These are phyloP conservation scores for Heterobasidion occidentale DNA, from an alignment of 1,284 basidiomycete species.

Conservation along the genomic window DNA sequence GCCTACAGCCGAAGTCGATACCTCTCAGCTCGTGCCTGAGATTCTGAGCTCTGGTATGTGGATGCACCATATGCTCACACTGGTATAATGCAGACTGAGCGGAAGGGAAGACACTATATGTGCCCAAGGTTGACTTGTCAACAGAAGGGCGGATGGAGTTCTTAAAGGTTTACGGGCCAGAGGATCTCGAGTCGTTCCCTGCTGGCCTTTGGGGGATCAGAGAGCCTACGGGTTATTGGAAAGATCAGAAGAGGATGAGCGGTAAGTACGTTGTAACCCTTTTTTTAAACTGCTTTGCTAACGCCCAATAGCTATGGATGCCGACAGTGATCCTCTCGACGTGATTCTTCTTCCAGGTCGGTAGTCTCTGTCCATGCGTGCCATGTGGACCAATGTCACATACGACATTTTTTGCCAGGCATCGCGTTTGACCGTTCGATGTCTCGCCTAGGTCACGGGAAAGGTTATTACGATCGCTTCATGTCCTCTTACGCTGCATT, in stretches of 20 bases:
- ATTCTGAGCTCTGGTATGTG: slow-evolving; percentile 40
- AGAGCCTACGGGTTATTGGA: slow-evolving; percentile 47
- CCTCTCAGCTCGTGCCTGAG: slow-evolving; percentile 37
- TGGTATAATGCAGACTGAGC: too few relatives aligned
- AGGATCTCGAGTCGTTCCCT: slow-evolving; percentile 51
- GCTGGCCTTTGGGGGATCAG: slow-evolving; percentile 66
- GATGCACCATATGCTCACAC: neutral
- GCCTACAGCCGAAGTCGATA: slow-evolving; percentile 64
- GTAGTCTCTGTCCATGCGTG: neutral
- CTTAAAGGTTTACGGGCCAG: slow-evolving; percentile 45
- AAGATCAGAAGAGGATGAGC: slow-evolving; percentile 34
- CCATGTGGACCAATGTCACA: neutral
- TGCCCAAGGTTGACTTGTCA: slow-evolving; percentile 52
- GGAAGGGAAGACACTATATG: slow-evolving; percentile 33
- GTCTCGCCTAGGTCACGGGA: slow-evolving; percentile 70
- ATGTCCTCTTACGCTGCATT: slow-evolving; percentile 43
- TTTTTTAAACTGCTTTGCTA: neutral
- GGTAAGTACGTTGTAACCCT: slow-evolving; percentile 31
- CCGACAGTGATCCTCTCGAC: slow-evolving; percentile 40
- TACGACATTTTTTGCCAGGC: slow-evolving; percentile 29
- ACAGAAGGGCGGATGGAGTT: slow-evolving; percentile 55
- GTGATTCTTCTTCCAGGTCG: slow-evolving; percentile 65
- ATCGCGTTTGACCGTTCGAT: slow-evolving; percentile 70
- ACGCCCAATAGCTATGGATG: slow-evolving; percentile 32
- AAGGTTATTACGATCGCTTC: slow-evolving; percentile 75